Evolutionary conservation across 305 asterid species (phyloP), one percentile per base, ranked within the genome.

Genomic region (Fraxinus platypoda): DNA sequence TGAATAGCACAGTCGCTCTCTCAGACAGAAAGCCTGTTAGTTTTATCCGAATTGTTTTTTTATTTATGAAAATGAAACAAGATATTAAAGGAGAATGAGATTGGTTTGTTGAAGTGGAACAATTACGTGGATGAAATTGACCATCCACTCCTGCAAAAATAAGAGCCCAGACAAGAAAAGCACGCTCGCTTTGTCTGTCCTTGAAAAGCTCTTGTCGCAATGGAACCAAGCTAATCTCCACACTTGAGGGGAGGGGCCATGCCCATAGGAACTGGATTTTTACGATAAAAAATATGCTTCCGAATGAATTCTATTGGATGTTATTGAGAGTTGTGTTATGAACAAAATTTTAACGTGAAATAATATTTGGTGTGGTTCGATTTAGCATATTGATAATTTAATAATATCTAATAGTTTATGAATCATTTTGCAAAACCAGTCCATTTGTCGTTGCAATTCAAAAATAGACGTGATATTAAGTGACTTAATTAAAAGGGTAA

Each of bases 81-180:
- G 49, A 12, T 11, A 12, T 9, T 3, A 4, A 82, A 21, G 57
- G 52, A 57, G 57, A 57, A 23, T 76, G 76, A 80, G 74, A 80
- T 81, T 84, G 82, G 66, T 77, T 82, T 82, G 86, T 76, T 8
- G 75, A 72, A 78, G 84, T 85, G 82, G 82, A 74, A 52, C 68
- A 8, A 8, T 1, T 30, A 57, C 82, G 86, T 79, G 84, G 79
- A 82, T 35, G 83, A 79, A 85, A 66, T 79, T 82, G 85, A 85
- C 81, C 38, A 79, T 71, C 82, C 84, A 77, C 80, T 73, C 79
- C 57, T 52, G 46, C 21, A 54, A 84, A 84, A 17, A 38, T 21
- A 41, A 28, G 74, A 7, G 38, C 31, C 72, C 13, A 33, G 59
- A 78, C 80, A 78, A 33, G 8, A 30, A 38, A 84, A 59, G 59